Percentiles rank a stretch among this genome's conserved stretches.
phyloP scores from a whole-genome alignment of 805 yeast species.

The Zygotorulaspora danielsina region DNA sequence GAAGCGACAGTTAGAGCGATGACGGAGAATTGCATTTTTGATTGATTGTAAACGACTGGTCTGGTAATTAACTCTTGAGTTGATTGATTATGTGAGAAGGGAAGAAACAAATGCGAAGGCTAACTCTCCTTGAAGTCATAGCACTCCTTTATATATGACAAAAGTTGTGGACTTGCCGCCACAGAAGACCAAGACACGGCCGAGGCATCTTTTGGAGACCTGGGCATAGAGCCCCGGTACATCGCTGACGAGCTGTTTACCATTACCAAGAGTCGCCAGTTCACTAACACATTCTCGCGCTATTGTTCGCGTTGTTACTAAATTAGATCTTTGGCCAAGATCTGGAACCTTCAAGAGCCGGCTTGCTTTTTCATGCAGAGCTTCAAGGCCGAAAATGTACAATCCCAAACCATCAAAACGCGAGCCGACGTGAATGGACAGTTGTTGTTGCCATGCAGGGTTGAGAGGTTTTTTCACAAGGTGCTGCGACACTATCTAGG shows the following conservation, averaged over 20 bases:
- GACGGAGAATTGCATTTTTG: constrained; percentile 17
- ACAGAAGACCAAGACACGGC: too few species aligned
- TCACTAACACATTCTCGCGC: not conserved
- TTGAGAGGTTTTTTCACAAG: too few species aligned
- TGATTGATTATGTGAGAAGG: too few species aligned
- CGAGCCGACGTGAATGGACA: too few species aligned
- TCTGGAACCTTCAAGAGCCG: constrained; percentile 1
- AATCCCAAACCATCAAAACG: too few species aligned
- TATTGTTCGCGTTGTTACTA: constrained; percentile 2
- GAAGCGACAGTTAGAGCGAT: constrained; percentile 16
- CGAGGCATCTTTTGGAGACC: too few species aligned
- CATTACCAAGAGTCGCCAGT: not conserved
- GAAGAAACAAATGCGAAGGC: too few species aligned
- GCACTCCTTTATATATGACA: not conserved
- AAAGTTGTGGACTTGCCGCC: not conserved
- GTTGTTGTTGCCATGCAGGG: too few species aligned
- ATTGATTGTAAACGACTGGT: constrained; percentile 7
- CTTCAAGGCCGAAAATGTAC: too few species aligned
- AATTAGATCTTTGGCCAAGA: constrained; percentile 2
- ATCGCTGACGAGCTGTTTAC: not conserved
- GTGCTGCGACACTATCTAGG: too few species aligned
- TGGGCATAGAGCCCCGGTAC: too few species aligned
- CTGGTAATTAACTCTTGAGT: not conserved
- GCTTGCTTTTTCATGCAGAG: not conserved
- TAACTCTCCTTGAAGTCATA: too few species aligned